A percentile compares a stretch with the other conserved stretches of the same genome.
Evolutionary conservation across 2,329 filamentous ascomycete genomes (phyloP).

Genomic region (Blastomyces parvus): DNA sequence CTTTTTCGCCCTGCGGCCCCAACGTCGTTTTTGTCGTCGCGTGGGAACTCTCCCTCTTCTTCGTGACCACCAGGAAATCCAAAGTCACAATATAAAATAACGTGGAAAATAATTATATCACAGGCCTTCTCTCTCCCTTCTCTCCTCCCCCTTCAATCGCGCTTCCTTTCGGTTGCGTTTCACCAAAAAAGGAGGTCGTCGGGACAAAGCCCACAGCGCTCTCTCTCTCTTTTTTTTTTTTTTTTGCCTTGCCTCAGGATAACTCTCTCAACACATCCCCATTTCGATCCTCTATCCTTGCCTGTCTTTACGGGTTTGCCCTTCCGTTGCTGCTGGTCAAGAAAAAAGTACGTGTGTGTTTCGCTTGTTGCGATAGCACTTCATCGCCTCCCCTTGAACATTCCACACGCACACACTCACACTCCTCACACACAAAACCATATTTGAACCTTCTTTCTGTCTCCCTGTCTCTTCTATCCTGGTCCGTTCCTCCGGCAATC

Average conservation of each 20-base stretch:
- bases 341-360: constrained; percentile 7
- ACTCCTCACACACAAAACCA: not conserved
- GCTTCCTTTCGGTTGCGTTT: constrained; percentile 1
- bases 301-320: constrained; percentile 4
- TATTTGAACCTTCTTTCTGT: not conserved
- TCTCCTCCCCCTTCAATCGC: not conserved
- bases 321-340: not conserved
- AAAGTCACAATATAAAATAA: not conserved
- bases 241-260: too few relatives aligned
- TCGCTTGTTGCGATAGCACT: not conserved
- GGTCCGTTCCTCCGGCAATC: not conserved
- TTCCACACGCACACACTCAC: not conserved
- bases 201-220: not conserved
- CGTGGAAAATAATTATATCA: too few relatives aligned
- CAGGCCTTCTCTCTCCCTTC: too few relatives aligned
- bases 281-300: not conserved
- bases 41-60: not conserved
- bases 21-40: constrained; percentile 1
- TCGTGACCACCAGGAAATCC: not conserved
- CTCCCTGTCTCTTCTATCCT: not conserved
- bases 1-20: not conserved
- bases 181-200: not conserved
- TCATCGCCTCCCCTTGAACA: not conserved
- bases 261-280: not conserved
- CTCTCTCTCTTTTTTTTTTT: too few relatives aligned